Evolutionary conservation across 805 yeast genomes (phyloP).

Genomic region (Saturnispora sekii): DNA sequence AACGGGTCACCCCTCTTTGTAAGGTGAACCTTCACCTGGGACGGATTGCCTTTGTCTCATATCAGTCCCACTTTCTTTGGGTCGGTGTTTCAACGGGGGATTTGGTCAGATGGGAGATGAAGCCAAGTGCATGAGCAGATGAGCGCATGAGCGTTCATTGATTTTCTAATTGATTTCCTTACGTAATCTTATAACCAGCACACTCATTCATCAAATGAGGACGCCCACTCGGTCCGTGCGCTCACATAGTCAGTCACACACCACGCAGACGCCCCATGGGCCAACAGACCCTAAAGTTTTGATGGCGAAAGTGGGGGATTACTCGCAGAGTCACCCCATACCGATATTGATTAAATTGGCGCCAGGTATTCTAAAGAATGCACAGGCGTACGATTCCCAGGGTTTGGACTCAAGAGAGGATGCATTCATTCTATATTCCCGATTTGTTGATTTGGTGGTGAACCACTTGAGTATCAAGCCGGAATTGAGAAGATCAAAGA

Average conservation of each 20-base stretch:
- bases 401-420: slow-evolving; percentile 30
- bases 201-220: not conserved
- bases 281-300: slow-evolving; percentile 29
- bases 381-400: slow-evolving; percentile 35
- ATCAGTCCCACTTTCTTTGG: slow-evolving; percentile 28
- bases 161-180: no score
- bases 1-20: slow-evolving; percentile 24
- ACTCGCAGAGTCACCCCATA: slow-evolving; percentile 40
- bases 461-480: slow-evolving; percentile 40
- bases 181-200: no score
- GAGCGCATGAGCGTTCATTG: no score
- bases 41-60: slow-evolving; percentile 24
- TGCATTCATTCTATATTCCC: slow-evolving; percentile 45
- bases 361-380: slow-evolving; percentile 36
- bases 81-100: slow-evolving; percentile 30
- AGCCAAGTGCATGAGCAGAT: not conserved
- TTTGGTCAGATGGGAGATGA: slow-evolving; percentile 29
- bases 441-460: slow-evolving; percentile 50
- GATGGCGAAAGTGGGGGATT: slow-evolving; percentile 38
- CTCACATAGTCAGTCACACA: not conserved
- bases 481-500: slow-evolving; percentile 25
- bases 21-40: slow-evolving; percentile 27
- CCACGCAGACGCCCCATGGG: slow-evolving; percentile 1
- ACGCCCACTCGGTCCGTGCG: not conserved
- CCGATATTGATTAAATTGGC: slow-evolving; percentile 48